A percentile compares a stretch with the other conserved stretches of the same genome.
These are phyloP conservation scores for Colletotrichum scovillei DNA, from an alignment of 2,329 filamentous ascomycete genomes.

Conservation along the genomic window DNA sequence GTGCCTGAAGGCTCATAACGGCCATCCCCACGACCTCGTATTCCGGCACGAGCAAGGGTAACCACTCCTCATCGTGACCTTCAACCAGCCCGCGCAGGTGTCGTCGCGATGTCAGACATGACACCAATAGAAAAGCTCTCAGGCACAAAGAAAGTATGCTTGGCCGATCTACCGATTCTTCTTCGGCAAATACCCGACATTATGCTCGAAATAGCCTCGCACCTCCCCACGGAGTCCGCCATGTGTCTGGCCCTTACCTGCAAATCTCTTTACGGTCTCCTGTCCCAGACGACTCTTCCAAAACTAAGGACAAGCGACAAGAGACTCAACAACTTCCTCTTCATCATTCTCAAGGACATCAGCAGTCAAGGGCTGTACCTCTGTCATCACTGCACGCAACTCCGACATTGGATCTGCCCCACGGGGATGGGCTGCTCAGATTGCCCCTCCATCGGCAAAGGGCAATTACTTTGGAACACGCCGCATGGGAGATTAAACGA, in stretches of 20 bases:
- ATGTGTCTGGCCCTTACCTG: slow-evolving; percentile 26
- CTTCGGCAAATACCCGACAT: slow-evolving; percentile 26
- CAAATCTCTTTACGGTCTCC: slow-evolving; percentile 21
- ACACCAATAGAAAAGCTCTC: background rate
- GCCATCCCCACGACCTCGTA: background rate
- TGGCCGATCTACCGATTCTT: background rate
- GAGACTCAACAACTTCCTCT: slow-evolving; percentile 1
- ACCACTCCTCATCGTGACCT: background rate
- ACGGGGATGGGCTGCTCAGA: background rate
- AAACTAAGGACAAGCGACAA: background rate
- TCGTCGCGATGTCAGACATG: background rate
- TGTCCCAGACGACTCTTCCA: background rate
- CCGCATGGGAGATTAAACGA: background rate
- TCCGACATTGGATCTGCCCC: slow-evolving; percentile 6
- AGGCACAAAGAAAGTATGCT: background rate
- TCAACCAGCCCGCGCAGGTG: background rate
- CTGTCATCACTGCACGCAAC: slow-evolving; percentile 18
- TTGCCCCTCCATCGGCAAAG: background rate
- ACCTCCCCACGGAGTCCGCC: slow-evolving; percentile 26
- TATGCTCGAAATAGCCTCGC: slow-evolving; percentile 25
- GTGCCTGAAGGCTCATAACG: background rate
- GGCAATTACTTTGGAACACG: background rate
- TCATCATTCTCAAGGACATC: slow-evolving; percentile 19
- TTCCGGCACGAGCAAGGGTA: too few species aligned
- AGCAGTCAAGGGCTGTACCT: background rate